Evolutionary conservation across 495 filamentous ascomycete genomes (phyloP).

Genomic region (Hyaloscypha variabilis): DNA sequence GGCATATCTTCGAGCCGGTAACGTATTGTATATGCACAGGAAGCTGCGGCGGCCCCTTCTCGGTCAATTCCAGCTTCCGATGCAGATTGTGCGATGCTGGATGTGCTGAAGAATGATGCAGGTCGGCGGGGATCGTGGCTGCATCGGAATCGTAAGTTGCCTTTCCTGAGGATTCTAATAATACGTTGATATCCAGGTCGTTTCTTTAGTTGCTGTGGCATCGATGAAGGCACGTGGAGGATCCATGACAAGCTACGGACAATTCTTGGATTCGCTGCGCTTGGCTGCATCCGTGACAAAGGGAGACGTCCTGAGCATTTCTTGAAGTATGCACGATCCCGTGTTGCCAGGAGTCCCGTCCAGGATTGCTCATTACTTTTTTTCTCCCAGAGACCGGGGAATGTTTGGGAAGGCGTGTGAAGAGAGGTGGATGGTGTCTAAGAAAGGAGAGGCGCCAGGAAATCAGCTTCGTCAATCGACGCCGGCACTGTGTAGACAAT

Average conservation of each 20-base stretch:
- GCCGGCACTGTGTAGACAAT: background rate
- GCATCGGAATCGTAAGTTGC: slow-evolving; percentile 13
- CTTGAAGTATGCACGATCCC: slow-evolving; percentile 23
- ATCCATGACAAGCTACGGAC: slow-evolving; percentile 15
- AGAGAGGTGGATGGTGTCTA: background rate
- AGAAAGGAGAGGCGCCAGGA: background rate
- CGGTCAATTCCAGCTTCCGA: slow-evolving; percentile 11
- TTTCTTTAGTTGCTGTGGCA: slow-evolving; percentile 3
- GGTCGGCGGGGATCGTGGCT: slow-evolving; percentile 12
- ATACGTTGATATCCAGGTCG: slow-evolving; percentile 13
- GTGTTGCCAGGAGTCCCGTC: background rate
- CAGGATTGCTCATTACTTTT: slow-evolving; percentile 8
- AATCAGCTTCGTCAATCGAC: background rate
- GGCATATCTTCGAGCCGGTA: background rate
- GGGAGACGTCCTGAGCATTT: slow-evolving; percentile 4
- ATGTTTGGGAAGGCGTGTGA: background rate
- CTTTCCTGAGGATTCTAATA: slow-evolving; percentile 12
- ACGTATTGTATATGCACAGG: background rate
- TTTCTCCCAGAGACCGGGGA: slow-evolving; percentile 21
- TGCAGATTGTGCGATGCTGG: slow-evolving; percentile 7
- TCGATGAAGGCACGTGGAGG: slow-evolving; percentile 23
- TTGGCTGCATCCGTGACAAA: slow-evolving; percentile 25
- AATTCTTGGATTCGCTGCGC: slow-evolving; percentile 23
- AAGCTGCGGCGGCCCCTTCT: slow-evolving; percentile 14
- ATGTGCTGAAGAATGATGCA: slow-evolving; percentile 3